Conservation (phyloP, 495 filamentous ascomycete species). For the Lichenothelia convexa region DNA sequence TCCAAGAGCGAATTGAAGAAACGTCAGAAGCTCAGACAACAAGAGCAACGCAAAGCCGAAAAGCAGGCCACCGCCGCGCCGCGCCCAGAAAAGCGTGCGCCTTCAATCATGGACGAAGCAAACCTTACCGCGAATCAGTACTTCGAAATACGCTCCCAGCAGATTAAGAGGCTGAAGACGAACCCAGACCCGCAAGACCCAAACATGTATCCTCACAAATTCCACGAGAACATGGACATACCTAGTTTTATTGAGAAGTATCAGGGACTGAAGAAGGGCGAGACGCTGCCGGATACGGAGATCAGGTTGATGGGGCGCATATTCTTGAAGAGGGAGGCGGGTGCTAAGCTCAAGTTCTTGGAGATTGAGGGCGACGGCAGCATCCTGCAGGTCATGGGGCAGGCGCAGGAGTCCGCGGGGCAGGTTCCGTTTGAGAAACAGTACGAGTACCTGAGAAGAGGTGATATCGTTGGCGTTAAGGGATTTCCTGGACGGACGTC, state of each 20-base stretch:
- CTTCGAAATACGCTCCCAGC: slow-evolving; percentile 81
- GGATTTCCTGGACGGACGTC: slow-evolving; percentile 79
- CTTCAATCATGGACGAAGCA: slow-evolving; percentile 48
- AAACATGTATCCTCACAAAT: slow-evolving; percentile 96
- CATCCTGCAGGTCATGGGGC: slow-evolving; percentile 81
- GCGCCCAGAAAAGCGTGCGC: slow-evolving; percentile 43
- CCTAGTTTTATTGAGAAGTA: slow-evolving; percentile 59
- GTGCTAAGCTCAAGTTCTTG: slow-evolving; percentile 83
- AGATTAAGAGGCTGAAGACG: slow-evolving; percentile 68
- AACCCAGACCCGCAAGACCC: slow-evolving; percentile 61
- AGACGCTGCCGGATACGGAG: slow-evolving; percentile 50
- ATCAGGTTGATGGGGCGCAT: slow-evolving; percentile 69
- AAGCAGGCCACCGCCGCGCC: slow-evolving; percentile 61
- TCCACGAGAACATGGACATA: slow-evolving; percentile 65
- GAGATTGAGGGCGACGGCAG: slow-evolving; percentile 71
- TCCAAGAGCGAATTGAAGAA: slow-evolving; percentile 47
- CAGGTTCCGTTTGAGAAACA: slow-evolving; percentile 58
- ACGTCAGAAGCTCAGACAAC: slow-evolving; percentile 77
- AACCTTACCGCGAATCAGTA: slow-evolving; percentile 96
- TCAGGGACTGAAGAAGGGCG: slow-evolving; percentile 63
- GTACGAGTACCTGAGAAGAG: slow-evolving; percentile 75
- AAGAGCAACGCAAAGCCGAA: slow-evolving; percentile 71
- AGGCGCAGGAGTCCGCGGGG: slow-evolving; percentile 50
- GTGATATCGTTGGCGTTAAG: slow-evolving; percentile 78
- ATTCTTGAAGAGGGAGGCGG: slow-evolving; percentile 68